Base-by-base conservation (phyloP, 352 stramenopile genomes). In the Pythium diclinum region DNA sequence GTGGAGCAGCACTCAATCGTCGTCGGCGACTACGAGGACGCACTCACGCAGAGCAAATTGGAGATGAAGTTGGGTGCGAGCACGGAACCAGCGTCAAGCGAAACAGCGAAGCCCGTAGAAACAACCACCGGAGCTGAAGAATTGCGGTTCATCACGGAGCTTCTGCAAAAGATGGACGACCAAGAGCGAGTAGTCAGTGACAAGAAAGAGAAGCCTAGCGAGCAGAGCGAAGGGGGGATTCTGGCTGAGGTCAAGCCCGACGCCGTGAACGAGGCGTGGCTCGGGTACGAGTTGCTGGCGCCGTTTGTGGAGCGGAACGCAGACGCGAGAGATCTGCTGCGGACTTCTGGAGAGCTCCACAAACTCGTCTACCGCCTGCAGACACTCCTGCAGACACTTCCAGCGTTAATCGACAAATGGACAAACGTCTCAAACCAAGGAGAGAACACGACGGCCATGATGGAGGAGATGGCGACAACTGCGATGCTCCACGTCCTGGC, bases 1-100 rank as follows among this genome's bases (percentile, higher is more conserved):
- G 58, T 79, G 6, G 82, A 91, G 47, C 85, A 93, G 62, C 76
- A 89, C 56, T 87, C 83, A 6, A 76, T 84, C 46, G 79, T 93
- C 23, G 81, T 89, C 49, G 85, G 81, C 0, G 82, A 91, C 59
- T 91, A 83, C 32, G 79, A 91, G 56, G 82, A 93, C 55, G 71
- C 71, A 0, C 48, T 77, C 9, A 69, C 56, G 6, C 75, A 82
- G 16, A 71, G 34, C 17, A 38, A 78, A 19, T 61, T 93, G 9
- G 56, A 67, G 3, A 49, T 56, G 1, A 66, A 75, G 54, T 11
- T 53, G n/a, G 17, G 44, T 3, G 2, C 19, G 1, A 30, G 14
- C 6, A 51, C 17, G 44, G 17, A 25, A 6, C 4, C 19, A 16
- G 6, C 17, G 5, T 8, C n/a, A 28, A 51, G 44, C 19, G 44